Evolutionary conservation across 164 flowering plant species (phyloP).

Genomic region (Nymphaea thermarum): DNA sequence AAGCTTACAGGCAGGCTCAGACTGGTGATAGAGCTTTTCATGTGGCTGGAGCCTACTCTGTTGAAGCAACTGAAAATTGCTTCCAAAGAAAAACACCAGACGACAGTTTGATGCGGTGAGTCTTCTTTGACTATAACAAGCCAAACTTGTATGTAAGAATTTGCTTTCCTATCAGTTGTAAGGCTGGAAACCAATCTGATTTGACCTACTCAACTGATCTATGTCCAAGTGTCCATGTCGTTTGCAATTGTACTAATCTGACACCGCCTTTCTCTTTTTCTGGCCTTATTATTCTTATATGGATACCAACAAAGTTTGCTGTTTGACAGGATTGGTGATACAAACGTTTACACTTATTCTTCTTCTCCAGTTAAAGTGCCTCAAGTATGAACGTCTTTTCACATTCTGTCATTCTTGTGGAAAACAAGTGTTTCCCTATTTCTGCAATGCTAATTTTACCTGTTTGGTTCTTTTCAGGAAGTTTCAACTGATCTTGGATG

Average conservation of each 20-base stretch:
- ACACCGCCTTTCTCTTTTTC: too few relatives aligned
- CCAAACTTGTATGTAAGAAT: background rate
- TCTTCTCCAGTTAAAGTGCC: background rate
- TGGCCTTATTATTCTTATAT: too few relatives aligned
- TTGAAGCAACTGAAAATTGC: background rate
- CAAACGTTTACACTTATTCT: background rate
- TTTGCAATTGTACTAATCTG: too few relatives aligned
- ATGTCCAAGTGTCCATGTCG: too few relatives aligned
- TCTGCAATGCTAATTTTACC: background rate
- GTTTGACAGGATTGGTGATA: background rate
- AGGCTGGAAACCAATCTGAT: too few relatives aligned
- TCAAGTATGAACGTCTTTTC: background rate
- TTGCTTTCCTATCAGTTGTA: background rate
- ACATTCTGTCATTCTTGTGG: background rate
- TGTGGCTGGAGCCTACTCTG: background rate
- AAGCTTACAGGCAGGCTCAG: background rate
- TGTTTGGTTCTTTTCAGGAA: background rate
- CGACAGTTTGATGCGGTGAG: background rate
- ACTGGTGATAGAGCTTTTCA: background rate
- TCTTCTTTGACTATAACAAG: background rate
- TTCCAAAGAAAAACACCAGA: background rate
- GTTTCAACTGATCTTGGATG: background rate
- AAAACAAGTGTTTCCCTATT: background rate
- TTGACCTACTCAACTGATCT: too few relatives aligned
- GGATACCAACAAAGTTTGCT: background rate